phyloP scores from a whole-genome alignment of 306 rosid genomes.

The Alnus rubra region DNA sequence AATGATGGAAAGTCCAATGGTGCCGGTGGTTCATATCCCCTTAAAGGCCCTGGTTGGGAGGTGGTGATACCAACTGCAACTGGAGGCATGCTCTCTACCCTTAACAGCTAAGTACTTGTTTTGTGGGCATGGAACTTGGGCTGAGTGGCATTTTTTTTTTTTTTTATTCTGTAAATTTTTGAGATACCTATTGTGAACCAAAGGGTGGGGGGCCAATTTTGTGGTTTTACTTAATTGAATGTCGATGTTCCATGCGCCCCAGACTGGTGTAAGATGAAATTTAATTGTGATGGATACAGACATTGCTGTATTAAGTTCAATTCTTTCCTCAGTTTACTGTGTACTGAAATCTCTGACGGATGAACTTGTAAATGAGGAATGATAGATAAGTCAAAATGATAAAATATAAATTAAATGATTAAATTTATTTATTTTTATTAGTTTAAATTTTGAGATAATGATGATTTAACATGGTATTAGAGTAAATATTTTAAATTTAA shows the following conservation, averaged over 20 bases:
- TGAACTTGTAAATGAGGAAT: no score
- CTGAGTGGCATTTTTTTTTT: neutral
- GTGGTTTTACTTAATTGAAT: slow-evolving; percentile 1
- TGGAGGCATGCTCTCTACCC: slow-evolving; percentile 89
- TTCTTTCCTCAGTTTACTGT: neutral
- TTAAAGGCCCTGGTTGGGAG: slow-evolving; percentile 98
- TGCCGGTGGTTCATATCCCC: slow-evolving; percentile 37
- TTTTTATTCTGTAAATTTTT: slow-evolving; percentile 37
- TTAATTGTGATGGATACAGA: slow-evolving; percentile 1
- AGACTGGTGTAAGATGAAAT: slow-evolving; percentile 1
- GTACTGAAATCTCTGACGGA: neutral
- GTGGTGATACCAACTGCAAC: slow-evolving; percentile 75
- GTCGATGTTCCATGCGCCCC: slow-evolving; percentile 2
- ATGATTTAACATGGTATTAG: no score
- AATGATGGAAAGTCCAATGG: slow-evolving; percentile 24
- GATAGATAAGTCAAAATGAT: no score
- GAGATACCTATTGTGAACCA: slow-evolving; percentile 3
- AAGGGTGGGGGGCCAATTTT: neutral
- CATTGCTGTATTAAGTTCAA: neutral
- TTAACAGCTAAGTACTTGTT: slow-evolving; percentile 47
- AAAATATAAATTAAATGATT: no score
- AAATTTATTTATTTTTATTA: no score
- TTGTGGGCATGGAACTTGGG: slow-evolving; percentile 9
- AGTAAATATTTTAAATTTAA: no score
- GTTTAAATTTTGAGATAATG: no score